Evolutionary conservation across 2,329 filamentous ascomycete species (phyloP), one percentile per base, ranked within the genome.

Genomic region (Trichoderma sp.): DNA sequence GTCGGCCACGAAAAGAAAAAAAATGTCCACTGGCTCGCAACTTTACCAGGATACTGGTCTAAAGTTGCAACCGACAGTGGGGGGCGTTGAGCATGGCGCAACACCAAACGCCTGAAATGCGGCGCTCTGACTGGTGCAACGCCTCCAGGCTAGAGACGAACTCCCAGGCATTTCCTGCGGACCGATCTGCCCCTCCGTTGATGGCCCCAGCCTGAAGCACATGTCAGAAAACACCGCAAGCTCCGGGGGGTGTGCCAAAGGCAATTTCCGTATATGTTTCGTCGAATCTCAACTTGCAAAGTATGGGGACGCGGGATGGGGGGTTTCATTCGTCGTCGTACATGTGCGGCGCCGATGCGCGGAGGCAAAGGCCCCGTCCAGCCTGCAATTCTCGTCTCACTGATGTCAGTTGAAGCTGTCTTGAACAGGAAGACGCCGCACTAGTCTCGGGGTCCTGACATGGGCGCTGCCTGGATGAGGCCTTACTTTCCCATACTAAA

Each of bases 141-240:
- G 64, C 71, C 51, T 72, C 43, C 43, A 36, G 28, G 57, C 57
- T 34, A 53, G 51, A 43, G 70, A 71, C 34, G 66, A 64, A 58
- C 65, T 70, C 47, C 63, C 57, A 60, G 62, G 64, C 65, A 47
- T 58, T 24, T 53, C 36, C 43, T 39, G 66, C 71, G 73, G 76
- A 63, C 75, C 77, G 74, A 74, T 77, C 75, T 73, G 72, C 72
- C 70, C 72, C 73, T 75, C 72, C 69, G 66, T 71, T 53, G 26
- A 68, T 72, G 56, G 70, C 63, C 53, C 57, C 71, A 60, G 66
- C 57, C 71, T n/a, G 66, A 70, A 74, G 73, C 77, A 78, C 76
- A 77, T 78, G 75, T 76, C 75, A 77, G 73, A 75, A 75, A 76
- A 72, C 73, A 74, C 58, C 73, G 66, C 71, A 78, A 74, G 74